Evolutionary conservation across 768 basidiomycete species (phyloP).

Genomic region (Auriscalpium microsporum): DNA sequence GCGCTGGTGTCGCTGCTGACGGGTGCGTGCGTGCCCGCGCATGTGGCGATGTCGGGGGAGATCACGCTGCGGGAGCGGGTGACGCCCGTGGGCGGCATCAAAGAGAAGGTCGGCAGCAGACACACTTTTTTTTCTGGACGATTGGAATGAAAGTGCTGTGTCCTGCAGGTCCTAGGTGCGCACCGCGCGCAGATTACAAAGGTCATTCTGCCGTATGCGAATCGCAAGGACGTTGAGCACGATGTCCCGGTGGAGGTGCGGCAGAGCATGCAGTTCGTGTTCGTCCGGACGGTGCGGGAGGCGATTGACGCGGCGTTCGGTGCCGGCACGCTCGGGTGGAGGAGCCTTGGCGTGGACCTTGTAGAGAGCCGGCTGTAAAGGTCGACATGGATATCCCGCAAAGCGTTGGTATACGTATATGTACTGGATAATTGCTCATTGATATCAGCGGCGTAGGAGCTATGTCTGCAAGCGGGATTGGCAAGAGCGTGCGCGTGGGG

Average conservation of each 20-base stretch:
- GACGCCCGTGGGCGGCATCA: constrained; percentile 83
- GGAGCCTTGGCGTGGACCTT: constrained; percentile 36
- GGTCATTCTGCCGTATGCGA: constrained; percentile 77
- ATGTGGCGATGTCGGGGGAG: constrained; percentile 89
- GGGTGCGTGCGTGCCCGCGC: constrained; percentile 60
- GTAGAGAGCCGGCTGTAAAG: constrained; percentile 45
- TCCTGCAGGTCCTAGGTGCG: constrained; percentile 60
- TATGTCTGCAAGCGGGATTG: too few species aligned
- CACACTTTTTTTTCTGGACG: background rate
- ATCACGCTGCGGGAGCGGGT: constrained; percentile 80
- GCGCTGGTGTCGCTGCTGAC: constrained; percentile 83
- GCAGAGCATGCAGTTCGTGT: constrained; percentile 72
- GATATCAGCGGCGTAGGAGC: too few species aligned
- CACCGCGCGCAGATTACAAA: constrained; percentile 80
- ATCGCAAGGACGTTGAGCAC: constrained; percentile 81
- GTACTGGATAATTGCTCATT: too few species aligned
- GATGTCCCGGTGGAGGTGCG: constrained; percentile 71
- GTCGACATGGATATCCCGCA: background rate
- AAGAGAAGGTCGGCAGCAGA: constrained; percentile 56
- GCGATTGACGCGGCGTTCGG: constrained; percentile 82
- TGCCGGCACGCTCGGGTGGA: constrained; percentile 57
- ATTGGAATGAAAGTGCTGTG: too few species aligned
- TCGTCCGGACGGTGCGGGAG: constrained; percentile 71
- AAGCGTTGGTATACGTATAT: too few species aligned
- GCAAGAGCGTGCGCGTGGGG: too few species aligned